phyloP scores from a whole-genome alignment of 257 asterid genomes.

The Solanum infundibuliforme region DNA sequence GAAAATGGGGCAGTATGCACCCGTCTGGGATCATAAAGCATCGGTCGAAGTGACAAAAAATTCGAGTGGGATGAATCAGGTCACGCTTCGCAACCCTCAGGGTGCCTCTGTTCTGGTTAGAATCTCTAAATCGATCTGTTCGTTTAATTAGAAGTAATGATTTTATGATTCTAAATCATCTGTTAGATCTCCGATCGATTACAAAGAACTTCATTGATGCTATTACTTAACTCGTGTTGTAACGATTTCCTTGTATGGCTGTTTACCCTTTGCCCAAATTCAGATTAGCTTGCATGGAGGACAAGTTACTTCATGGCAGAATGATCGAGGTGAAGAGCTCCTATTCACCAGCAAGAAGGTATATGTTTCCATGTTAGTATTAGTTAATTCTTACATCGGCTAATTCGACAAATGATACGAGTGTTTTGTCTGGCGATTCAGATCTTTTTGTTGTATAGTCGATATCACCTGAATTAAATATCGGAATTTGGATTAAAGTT shows the following conservation, averaged over 20 bases:
- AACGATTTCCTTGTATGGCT: not conserved
- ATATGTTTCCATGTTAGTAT: not conserved
- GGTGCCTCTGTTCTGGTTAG: constrained; percentile 88
- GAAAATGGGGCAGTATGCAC: constrained; percentile 76
- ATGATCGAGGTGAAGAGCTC: constrained; percentile 84
- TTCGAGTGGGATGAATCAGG: constrained; percentile 74
- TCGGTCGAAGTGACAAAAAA: constrained; percentile 62
- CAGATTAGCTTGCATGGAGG: constrained; percentile 91
- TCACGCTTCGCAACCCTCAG: constrained; percentile 65
- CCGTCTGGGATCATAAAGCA: constrained; percentile 65
- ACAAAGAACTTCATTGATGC: not conserved
- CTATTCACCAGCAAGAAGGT: constrained; percentile 91
- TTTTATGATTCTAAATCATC: not conserved
- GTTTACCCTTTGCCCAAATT: not conserved
- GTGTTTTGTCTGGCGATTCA: not conserved
- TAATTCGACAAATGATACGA: not conserved
- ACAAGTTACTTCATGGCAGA: constrained; percentile 85
- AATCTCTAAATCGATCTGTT: constrained; percentile 9
- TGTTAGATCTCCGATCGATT: not conserved
- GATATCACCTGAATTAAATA: not conserved
- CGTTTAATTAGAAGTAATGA: not conserved
- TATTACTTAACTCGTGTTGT: not conserved
- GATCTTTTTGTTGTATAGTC: not conserved
- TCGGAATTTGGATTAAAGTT: not conserved
- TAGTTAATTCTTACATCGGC: not conserved